Evolutionary conservation across 305 asterid genomes (phyloP).

Genomic region (Fraxinus angustifolia): DNA sequence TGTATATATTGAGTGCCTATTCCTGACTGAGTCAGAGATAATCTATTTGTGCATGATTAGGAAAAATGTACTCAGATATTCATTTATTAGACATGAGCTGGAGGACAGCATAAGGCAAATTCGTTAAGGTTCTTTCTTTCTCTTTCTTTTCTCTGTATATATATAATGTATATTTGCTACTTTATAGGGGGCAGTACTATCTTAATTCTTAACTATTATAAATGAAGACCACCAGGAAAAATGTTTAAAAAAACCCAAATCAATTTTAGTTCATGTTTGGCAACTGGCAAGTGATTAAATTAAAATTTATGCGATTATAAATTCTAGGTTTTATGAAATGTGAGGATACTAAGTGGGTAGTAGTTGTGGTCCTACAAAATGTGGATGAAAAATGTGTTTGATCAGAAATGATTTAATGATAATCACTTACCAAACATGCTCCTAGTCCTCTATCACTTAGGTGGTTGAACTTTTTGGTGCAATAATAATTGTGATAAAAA

Average conservation of each 20-base stretch:
- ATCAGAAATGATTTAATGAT: background rate
- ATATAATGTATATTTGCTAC: background rate
- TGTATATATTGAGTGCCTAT: background rate
- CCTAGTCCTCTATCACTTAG: background rate
- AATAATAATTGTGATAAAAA: background rate
- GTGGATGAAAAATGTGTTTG: background rate
- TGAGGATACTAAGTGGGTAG: background rate
- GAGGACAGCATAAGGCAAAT: background rate
- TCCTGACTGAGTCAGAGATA: background rate
- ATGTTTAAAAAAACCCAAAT: background rate
- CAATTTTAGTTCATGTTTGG: background rate
- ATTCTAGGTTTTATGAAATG: background rate
- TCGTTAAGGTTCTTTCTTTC: background rate
- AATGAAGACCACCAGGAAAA: background rate
- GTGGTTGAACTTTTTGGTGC: background rate
- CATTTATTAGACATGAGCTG: background rate
- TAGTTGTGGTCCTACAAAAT: background rate
- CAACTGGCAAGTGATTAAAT: background rate
- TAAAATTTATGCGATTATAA: background rate
- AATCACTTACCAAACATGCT: background rate
- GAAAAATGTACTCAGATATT: background rate
- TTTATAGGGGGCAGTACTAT: background rate
- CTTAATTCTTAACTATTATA: background rate
- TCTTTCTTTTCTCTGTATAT: background rate
- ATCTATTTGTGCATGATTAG: background rate